Evolutionary conservation across 2,329 filamentous ascomycete species (phyloP).

Genomic region (Celoporthe dispersa): DNA sequence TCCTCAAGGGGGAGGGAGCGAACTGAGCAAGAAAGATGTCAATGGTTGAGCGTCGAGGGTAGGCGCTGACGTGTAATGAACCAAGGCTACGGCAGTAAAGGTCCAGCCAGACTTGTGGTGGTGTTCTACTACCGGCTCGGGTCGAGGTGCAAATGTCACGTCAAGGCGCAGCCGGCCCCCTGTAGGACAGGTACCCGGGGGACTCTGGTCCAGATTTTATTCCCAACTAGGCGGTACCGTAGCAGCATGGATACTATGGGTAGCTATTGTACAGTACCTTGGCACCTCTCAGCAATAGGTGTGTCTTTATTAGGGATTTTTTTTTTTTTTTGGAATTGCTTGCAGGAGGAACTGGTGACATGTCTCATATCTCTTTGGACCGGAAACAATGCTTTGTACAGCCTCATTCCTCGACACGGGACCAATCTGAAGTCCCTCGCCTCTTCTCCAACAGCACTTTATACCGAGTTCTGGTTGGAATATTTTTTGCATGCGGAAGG

Average conservation of each 20-base stretch:
- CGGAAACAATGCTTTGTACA: not conserved
- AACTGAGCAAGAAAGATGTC: slow-evolving; percentile 7
- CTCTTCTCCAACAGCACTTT: not conserved
- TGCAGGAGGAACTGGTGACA: not conserved
- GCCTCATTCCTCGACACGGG: not conserved
- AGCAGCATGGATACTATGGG: not conserved
- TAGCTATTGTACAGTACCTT: not conserved
- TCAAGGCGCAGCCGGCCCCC: slow-evolving; percentile 10
- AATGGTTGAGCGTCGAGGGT: slow-evolving; percentile 6
- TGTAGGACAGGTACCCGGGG: not conserved
- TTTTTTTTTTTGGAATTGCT: not conserved
- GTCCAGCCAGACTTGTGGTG: not conserved
- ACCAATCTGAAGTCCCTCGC: not conserved
- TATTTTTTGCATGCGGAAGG: not conserved
- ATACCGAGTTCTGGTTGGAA: not conserved
- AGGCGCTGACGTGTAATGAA: slow-evolving; percentile 25
- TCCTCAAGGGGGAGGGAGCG: not conserved
- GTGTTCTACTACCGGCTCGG: not conserved
- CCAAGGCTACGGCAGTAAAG: not conserved
- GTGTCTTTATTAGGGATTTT: not conserved
- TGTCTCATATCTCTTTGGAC: not conserved
- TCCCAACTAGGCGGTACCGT: not conserved
- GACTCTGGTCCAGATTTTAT: slow-evolving; percentile 2
- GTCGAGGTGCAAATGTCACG: slow-evolving; percentile 14
- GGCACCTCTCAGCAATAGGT: not conserved